Evolutionary conservation across 352 stramenopile genomes (phyloP), one percentile per base, ranked within the genome.

Genomic region (Thraustochytrium sp.): DNA sequence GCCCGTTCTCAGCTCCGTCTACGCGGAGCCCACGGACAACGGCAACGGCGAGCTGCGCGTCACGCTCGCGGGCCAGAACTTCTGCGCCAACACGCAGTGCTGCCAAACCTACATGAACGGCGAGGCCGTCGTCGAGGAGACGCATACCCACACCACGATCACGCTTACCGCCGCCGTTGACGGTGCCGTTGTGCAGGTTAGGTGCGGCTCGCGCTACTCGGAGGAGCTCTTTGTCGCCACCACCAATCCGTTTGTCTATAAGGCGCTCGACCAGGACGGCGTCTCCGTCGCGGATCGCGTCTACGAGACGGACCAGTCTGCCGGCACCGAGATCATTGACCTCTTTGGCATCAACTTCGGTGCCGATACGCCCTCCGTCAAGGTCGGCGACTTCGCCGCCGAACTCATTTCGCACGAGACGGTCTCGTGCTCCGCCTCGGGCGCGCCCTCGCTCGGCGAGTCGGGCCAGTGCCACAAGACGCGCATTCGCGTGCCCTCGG

Each of bases 321-420:
- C 51, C 11, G 74, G 74, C 1, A 54, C 53, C 16, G 74, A 82
- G n/a, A 9, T 36, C 1, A 82, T 82, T 37, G 65, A 82, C 37
- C 23, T 82, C 0, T 82, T n/a, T 11, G 74, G 74, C 13, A 51
- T 82, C 53, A 68, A 82, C 55, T 82, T 76, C 34, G 74, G 74
- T 26, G 31, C 49, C 8, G 37, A 5, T 11, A 23, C 48, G 1
- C 74, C 74, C 8, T 29, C 21, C 21, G 74, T 82, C 8, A 46
- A 29, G 11, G 53, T 82, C 13, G 74, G 74, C 26, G 51, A 31
- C 3, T n/a, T 23, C 31, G 8, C 3, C 23, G 74, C 74, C 34
- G 44, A 26, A n/a, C 51, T 82, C 21, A 42, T 51, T 31, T 26
- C n/a, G 23, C 74, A 82, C 36, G 37, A 11, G 11, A 51, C 23